Evolutionary conservation across 106 monocot genomes (phyloP).

Genomic region (Iris macrosiphon): DNA sequence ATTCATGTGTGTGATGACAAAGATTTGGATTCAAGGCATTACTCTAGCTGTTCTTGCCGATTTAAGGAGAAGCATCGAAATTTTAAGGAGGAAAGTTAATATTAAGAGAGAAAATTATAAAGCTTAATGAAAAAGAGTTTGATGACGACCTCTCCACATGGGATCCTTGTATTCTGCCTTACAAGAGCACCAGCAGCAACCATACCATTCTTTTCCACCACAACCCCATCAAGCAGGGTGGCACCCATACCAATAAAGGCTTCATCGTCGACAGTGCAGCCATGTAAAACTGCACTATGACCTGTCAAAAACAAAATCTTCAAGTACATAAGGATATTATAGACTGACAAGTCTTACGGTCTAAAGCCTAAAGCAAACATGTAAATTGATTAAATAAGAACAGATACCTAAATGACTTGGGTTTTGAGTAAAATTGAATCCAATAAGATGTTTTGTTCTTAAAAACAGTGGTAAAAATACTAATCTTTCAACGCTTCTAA

Average conservation of each 20-base stretch:
- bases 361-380: background rate
- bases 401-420: background rate
- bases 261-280: constrained; percentile 85
- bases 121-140: background rate
- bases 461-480: background rate
- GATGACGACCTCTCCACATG: constrained; percentile 61
- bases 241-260: constrained; percentile 89
- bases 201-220: constrained; percentile 81
- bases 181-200: constrained; percentile 91
- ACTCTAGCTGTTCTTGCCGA: no score
- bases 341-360: background rate
- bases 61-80: no score
- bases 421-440: background rate
- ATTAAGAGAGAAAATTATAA: no score
- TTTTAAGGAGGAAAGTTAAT: no score
- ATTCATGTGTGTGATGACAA: no score
- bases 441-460: background rate
- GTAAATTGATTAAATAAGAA: background rate
- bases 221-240: constrained; percentile 71
- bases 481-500: background rate
- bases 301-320: constrained; percentile 50
- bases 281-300: constrained; percentile 83
- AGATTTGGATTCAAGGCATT: no score
- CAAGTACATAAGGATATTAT: background rate
- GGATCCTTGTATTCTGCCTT: constrained; percentile 71